Base-by-base conservation (phyloP, 768 basidiomycete genomes). In the Harrya chromipes region DNA sequence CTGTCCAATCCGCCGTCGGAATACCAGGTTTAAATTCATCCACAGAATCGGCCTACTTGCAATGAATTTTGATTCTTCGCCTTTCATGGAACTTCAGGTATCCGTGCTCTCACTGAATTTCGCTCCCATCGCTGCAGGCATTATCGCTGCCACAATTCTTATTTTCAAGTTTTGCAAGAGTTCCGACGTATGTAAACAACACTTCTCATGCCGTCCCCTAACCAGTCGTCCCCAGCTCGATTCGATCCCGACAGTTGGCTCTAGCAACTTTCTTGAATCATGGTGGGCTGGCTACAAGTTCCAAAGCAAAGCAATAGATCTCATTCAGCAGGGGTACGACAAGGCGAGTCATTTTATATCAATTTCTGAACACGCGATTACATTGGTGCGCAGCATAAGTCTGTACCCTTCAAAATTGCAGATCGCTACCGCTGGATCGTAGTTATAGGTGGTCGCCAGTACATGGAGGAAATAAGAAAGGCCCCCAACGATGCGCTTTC, bases 401-500 rank as follows among this genome's bases (percentile, higher is more conserved):
- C 40, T 36, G 14, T 23, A n/a, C 47, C 47, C 24, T 48, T 48
- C 40, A 48, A 27, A 20, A 17, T 48, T 8, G 39, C 47, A 10
- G 40, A 35, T n/a, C 39, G 24, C n/a, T 33, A 20, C 13, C 20
- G 23, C 33, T 48, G 47, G 47, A 40, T 29, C 16, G 33, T 48
- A 8, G 35, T 48, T 26, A 16, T 48, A 12, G 41, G 47, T 24
- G 24, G 10, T 14, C 29, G 33, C 5, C 16, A 7, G 10, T 44
- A 45, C 4, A 16, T 50, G n/a, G 53, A 47, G 43, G 55, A 56
- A 44, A 13, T 54, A n/a, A 29, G 23, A 0, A 50, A 11, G 17
- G 48, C 55, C 0, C 40, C 53, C 12, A 41, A 29, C 11, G 46
- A 47, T 8, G 24, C n/a, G 11, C 31, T 55, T n/a, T 56, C 55